Base-by-base conservation (phyloP, 2,329 filamentous ascomycete genomes). In the Stylonectria norvegica region DNA sequence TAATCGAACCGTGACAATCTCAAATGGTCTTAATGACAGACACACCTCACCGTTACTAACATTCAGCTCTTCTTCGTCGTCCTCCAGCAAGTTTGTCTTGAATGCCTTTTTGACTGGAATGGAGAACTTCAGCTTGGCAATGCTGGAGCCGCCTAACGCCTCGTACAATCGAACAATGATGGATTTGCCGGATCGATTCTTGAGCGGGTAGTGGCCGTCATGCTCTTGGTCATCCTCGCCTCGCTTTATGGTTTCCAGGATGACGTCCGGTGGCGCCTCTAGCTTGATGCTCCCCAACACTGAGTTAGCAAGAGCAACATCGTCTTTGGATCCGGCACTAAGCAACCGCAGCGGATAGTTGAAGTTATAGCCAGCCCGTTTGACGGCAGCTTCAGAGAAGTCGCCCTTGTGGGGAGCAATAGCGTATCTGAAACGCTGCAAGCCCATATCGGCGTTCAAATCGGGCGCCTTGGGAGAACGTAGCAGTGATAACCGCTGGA, bases 391-490 rank as follows among this genome's bases (percentile, higher is more conserved):
- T 81, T 25, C 22, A 12, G 22, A 25, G 12, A 25, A 25, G 12
- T 25, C 22, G 7, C 22, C 22, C 22, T 25, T 25, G 22, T 25
- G 22, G 22, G 22, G 22, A 25, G 22, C 22, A 25, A 25, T 25
- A 12, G 22, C 22, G 22, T 25, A 25, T 25, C 22, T 25, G 22
- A 25, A 25, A 12, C 22, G 22, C 22, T 25, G 22, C 22, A 25
- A 7, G 80, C 82, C 66, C 82, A 86, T 43, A 25, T 25, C 22
- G 22, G 22, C 22, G 12, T 25, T 25, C 12, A 12, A 7, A 55
- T 86, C 82, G 1, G 82, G 82, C 0, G 82, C 82, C 53, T 86
- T 86, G 11, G 82, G 76, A 1, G 81, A 75, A 8, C 82, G 74
- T 7, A 86, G 69, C 22, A 25, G 12, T 25, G 22, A 25, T 25